A percentile compares a stretch with the other conserved stretches of the same genome.
Evolutionary conservation across 176 grass and related monocot species (phyloP).

Genomic region (Lolium perenne): DNA sequence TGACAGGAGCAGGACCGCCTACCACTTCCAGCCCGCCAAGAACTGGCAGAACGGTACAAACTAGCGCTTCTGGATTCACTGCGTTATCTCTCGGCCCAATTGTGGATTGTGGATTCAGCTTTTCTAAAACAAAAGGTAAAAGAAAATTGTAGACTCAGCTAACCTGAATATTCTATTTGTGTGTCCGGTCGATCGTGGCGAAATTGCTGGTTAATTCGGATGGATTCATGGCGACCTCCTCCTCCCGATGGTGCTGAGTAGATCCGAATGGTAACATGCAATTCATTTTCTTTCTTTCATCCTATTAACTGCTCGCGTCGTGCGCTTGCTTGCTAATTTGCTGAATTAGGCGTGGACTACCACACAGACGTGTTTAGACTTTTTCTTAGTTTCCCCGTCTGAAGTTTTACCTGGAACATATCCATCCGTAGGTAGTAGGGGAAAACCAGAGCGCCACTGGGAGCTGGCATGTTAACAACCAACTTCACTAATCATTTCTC

Average conservation of each 20-base stretch:
- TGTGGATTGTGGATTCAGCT: background rate
- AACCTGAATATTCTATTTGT: background rate
- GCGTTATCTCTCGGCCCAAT: background rate
- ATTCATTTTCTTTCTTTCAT: background rate
- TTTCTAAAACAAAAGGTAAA: too few species aligned
- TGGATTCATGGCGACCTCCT: background rate
- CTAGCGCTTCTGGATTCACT: background rate
- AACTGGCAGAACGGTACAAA: constrained; percentile 85
- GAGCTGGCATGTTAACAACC: too few species aligned
- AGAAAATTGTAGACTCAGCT: background rate
- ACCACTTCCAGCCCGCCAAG: constrained; percentile 87
- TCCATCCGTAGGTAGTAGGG: too few species aligned
- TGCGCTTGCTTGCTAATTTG: too few species aligned
- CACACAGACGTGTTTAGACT: too few species aligned
- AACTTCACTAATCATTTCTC: too few species aligned
- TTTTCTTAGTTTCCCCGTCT: too few species aligned
- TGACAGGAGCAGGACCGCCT: constrained; percentile 58
- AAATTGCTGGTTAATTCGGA: background rate
- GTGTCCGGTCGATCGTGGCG: background rate
- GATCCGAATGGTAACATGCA: constrained; percentile 78
- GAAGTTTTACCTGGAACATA: too few species aligned
- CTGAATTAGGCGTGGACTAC: too few species aligned
- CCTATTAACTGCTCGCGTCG: background rate
- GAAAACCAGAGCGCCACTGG: too few species aligned
- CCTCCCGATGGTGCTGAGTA: constrained; percentile 23